A percentile compares a stretch with the other conserved stretches of the same genome.
These are phyloP conservation scores for Cucumis melo DNA, from an alignment of 306 rosid species.

Conservation along the genomic window DNA sequence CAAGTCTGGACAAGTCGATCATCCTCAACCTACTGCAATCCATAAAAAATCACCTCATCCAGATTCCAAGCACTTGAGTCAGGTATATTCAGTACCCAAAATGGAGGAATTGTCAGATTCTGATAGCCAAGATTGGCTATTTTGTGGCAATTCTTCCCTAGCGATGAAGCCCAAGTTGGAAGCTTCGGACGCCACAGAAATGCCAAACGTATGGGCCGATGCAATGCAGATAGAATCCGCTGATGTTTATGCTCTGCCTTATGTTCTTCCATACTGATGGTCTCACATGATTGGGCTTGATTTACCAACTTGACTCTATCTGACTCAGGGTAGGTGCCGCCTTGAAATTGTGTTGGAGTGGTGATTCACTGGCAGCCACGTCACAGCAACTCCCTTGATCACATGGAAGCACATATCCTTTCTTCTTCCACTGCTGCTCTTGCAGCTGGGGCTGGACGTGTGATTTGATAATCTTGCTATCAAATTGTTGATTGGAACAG, in stretches of 20 bases:
- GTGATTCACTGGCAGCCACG: not conserved
- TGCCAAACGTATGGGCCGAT: conserved; percentile 72
- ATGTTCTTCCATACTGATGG: conserved; percentile 77
- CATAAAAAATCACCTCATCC: conserved; percentile 55
- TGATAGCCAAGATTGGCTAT: conserved; percentile 65
- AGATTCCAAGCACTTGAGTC: conserved; percentile 50
- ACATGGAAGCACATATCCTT: not conserved
- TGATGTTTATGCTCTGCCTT: conserved; percentile 70
- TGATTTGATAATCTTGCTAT: not conserved
- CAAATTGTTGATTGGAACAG: not conserved
- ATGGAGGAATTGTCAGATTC: conserved; percentile 35
- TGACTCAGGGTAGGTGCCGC: conserved; percentile 13
- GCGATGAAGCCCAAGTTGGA: conserved; percentile 25
- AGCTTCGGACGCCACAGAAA: conserved; percentile 32
- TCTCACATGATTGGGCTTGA: conserved; percentile 10
- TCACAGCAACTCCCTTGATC: not conserved
- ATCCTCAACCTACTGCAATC: conserved; percentile 15
- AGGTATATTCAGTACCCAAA: conserved; percentile 57
- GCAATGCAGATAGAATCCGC: conserved; percentile 51
- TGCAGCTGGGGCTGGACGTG: not conserved
- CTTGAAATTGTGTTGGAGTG: conserved; percentile 2
- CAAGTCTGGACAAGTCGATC: conserved; percentile 22
- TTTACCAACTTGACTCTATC: conserved; percentile 14
- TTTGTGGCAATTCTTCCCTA: conserved; percentile 26
- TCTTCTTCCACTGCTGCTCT: not conserved